Evolutionary conservation across 2,329 filamentous ascomycete species (phyloP).

Genomic region (Apiospora hydei): DNA sequence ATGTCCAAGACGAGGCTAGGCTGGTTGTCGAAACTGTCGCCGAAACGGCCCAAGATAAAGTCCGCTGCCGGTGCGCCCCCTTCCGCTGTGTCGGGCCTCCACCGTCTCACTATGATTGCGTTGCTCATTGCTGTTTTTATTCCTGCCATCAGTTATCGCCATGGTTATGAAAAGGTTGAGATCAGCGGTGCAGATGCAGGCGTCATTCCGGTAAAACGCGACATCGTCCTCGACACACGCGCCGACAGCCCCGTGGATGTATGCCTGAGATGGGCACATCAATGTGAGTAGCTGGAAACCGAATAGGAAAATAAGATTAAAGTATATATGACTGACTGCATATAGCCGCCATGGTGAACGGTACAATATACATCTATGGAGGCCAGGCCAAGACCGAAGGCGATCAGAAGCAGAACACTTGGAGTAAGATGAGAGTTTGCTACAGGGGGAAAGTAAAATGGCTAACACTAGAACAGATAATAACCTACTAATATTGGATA

Average conservation of each 20-base stretch:
- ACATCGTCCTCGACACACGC: constrained; percentile 46
- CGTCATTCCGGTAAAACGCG: constrained; percentile 44
- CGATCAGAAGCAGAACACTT: constrained; percentile 68
- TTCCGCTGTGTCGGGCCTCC: constrained; percentile 47
- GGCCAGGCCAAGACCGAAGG: constrained; percentile 67
- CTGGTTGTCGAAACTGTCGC: constrained; percentile 55
- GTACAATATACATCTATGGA: constrained; percentile 79
- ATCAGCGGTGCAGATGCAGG: constrained; percentile 56
- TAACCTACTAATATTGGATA: constrained; percentile 74
- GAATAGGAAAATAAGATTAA: background rate
- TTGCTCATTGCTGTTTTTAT: constrained; percentile 59
- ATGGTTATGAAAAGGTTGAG: constrained; percentile 47
- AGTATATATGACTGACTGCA: background rate
- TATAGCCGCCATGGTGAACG: constrained; percentile 72
- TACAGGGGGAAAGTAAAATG: background rate
- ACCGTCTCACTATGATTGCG: constrained; percentile 55
- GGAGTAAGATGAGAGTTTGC: constrained; percentile 61
- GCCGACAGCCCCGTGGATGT: constrained; percentile 60
- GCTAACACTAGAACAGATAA: constrained; percentile 59
- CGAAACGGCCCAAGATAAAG: constrained; percentile 51
- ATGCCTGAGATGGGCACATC: constrained; percentile 71
- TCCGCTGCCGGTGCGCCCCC: constrained; percentile 50
- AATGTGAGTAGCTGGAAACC: constrained; percentile 51
- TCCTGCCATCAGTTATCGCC: constrained; percentile 54
- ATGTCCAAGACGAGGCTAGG: constrained; percentile 31